These are phyloP conservation scores for Phytophthora kernoviae DNA, from an alignment of 352 stramenopile genomes.

Conservation along the genomic window DNA sequence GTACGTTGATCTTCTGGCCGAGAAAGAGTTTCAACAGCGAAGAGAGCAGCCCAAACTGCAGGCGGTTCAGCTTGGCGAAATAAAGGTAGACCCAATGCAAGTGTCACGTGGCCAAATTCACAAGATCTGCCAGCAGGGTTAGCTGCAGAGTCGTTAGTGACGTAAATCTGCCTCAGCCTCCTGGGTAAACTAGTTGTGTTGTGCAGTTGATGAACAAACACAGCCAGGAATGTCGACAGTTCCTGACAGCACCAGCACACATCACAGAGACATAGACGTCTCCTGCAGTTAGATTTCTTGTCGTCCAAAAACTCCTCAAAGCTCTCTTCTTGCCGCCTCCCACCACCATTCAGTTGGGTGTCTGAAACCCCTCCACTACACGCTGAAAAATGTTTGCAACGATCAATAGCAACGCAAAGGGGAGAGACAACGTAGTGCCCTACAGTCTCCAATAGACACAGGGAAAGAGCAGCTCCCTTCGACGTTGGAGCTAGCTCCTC, in stretches of 20 bases:
- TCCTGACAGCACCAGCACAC: slow-evolving; percentile 35
- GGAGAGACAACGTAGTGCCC: slow-evolving; percentile 30
- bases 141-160: slow-evolving; percentile 67
- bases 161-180: slow-evolving; percentile 32
- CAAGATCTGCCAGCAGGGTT: slow-evolving; percentile 70
- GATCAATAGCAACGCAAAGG: slow-evolving; percentile 23
- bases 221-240: slow-evolving; percentile 42
- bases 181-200: slow-evolving; percentile 34
- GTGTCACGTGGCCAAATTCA: slow-evolving; percentile 83
- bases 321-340: slow-evolving; percentile 38
- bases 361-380: slow-evolving; percentile 10
- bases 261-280: no score
- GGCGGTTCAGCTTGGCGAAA: slow-evolving; percentile 86
- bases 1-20: slow-evolving; percentile 94
- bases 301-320: no score
- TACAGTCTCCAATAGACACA: slow-evolving; percentile 12
- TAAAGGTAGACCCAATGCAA: slow-evolving; percentile 86
- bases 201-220: slow-evolving; percentile 38
- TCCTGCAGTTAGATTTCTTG: no score
- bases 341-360: slow-evolving; percentile 27
- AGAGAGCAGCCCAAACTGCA: slow-evolving; percentile 82
- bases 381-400: slow-evolving; percentile 19
- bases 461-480: no score
- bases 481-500: background rate
- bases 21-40: slow-evolving; percentile 93